Evolutionary conservation across 495 filamentous ascomycete genomes (phyloP).

Genomic region (Penicillium steckii): DNA sequence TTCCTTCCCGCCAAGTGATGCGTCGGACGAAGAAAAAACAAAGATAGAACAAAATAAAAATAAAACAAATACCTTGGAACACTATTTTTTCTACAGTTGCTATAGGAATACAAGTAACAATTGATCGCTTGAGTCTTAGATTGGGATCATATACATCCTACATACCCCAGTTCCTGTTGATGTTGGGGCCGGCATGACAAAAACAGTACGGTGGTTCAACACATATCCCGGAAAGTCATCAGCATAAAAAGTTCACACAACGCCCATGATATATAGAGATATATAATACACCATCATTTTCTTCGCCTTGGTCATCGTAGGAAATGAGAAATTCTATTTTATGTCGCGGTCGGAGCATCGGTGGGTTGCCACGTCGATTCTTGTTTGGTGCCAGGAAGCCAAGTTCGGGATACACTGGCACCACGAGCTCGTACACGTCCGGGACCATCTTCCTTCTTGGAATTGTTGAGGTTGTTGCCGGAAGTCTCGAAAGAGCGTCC

Average conservation of each 20-base stretch:
- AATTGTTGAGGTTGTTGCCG: slow-evolving; percentile 28
- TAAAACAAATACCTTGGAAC: background rate
- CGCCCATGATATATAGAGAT: slow-evolving; percentile 10
- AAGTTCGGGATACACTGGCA: slow-evolving; percentile 54
- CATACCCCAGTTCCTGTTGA: slow-evolving; percentile 1
- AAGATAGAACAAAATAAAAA: background rate
- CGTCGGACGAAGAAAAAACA: background rate
- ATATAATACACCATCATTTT: slow-evolving; percentile 12
- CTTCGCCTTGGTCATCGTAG: background rate
- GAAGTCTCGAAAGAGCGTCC: slow-evolving; percentile 26
- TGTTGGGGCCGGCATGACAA: slow-evolving; percentile 1
- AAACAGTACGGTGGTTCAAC: background rate
- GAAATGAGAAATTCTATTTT: slow-evolving; percentile 1
- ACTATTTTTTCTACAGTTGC: too few species aligned
- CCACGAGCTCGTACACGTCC: slow-evolving; percentile 52
- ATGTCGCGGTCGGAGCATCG: slow-evolving; percentile 35
- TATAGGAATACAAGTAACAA: too few species aligned
- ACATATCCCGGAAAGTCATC: background rate
- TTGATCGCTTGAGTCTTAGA: slow-evolving; percentile 4
- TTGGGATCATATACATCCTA: slow-evolving; percentile 15
- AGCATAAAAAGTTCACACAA: slow-evolving; percentile 3
- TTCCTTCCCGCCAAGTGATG: background rate
- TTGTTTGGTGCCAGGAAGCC: slow-evolving; percentile 74
- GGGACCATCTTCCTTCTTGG: slow-evolving; percentile 62
- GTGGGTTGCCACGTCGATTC: slow-evolving; percentile 76